Evolutionary conservation across 768 basidiomycete genomes (phyloP).

Genomic region (Lactarius pseudohatsudake): DNA sequence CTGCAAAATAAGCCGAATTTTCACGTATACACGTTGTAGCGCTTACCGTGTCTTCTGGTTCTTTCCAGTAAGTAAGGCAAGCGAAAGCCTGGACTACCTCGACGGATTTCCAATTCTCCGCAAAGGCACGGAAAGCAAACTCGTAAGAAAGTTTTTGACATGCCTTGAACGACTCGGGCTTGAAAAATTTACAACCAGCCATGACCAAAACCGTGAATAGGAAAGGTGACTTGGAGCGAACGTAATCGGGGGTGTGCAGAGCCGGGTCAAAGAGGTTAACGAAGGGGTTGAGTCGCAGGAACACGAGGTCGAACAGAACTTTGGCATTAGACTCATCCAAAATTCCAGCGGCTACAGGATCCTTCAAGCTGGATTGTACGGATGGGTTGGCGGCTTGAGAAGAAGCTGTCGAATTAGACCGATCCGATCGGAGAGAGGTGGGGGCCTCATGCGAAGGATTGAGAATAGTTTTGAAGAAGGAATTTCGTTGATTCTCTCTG

Average conservation of each 20-base stretch:
- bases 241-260: slow-evolving; percentile 78
- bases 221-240: slow-evolving; percentile 77
- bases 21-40: slow-evolving; percentile 23
- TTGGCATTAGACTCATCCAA: slow-evolving; percentile 69
- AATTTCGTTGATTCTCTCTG: slow-evolving; percentile 66
- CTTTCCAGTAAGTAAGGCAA: slow-evolving; percentile 87
- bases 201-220: slow-evolving; percentile 84
- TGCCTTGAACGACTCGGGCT: slow-evolving; percentile 60
- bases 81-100: slow-evolving; percentile 90
- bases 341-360: slow-evolving; percentile 72
- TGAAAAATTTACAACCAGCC: slow-evolving; percentile 84
- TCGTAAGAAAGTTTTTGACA: slow-evolving; percentile 74
- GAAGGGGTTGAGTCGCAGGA: slow-evolving; percentile 83
- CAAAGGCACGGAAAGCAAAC: slow-evolving; percentile 74
- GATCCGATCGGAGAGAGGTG: slow-evolving; percentile 37
- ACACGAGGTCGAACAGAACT: slow-evolving; percentile 74
- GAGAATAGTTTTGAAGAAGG: slow-evolving; percentile 82
- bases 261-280: slow-evolving; percentile 86
- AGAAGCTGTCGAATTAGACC: slow-evolving; percentile 36
- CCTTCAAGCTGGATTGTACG: slow-evolving; percentile 42
- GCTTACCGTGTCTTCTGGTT: slow-evolving; percentile 78
- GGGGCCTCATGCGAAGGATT: slow-evolving; percentile 59
- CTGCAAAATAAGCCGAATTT: slow-evolving; percentile 14
- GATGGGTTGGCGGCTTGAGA: slow-evolving; percentile 15
- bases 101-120: slow-evolving; percentile 74